Base-by-base conservation (phyloP, 345 rosid species). In the Acer campestre region DNA sequence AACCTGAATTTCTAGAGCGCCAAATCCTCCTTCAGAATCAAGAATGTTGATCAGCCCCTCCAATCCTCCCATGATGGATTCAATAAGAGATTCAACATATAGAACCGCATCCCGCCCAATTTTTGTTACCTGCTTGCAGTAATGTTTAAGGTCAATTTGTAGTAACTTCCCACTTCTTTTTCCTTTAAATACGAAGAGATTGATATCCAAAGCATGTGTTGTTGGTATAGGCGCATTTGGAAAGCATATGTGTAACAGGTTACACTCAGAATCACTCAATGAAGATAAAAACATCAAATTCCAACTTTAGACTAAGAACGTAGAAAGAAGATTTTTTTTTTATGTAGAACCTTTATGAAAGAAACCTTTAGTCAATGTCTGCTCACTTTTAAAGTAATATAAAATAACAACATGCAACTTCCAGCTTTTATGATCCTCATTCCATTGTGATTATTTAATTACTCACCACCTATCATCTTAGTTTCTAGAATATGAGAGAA, bases 21-120 rank as follows among this genome's bases (percentile, higher is more conserved):
- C 98, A 87, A 96, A 91, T 44, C 99, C 99, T 79, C 99, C 99
- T 85, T 94, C 99, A 69, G 99, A 96, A 84, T 96, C 99, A 74
- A 96, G 98, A 89, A 93, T 96, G 84, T 96, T 96, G 79, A 94
- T 90, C 77, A 96, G 86, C 71, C 99, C 99, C 85, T 94, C 99
- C 86, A 96, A 85, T 80, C 99, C 98, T 75, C 98, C 98, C 95
- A 94, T 94, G 79, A 96, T 94, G 68, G 99, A 96, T 86, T 96
- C 98, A 82, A 96, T 91, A 77, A 96, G 98, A 74, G 99, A 94
- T 78, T 96, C 99, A 23, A 96, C 98, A 73, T 92, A 96, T 31
- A 96, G 90, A 80, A 96, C 97, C 48, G 98, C 98, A 88, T 96
- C 98, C 80, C 98, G 83, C 80, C 97, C 99, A 77, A 94, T 90